Evolutionary conservation across 148 eudicot species (phyloP), one percentile per base, ranked within the genome.

Genomic region (Fagopyrum homotropicum): DNA sequence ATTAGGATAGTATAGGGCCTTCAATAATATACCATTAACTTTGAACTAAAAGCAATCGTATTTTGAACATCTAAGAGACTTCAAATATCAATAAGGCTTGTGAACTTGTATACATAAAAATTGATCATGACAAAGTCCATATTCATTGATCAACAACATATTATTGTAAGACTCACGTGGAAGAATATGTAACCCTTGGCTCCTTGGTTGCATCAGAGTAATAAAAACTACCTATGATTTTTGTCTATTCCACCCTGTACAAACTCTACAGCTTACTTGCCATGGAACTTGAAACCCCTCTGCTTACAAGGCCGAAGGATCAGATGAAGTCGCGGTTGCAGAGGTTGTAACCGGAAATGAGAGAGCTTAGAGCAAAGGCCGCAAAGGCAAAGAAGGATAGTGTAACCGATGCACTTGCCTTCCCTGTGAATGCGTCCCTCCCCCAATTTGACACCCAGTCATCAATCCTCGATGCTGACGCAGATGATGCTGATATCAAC

Each of bases 401-500:
- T 35, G 85, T 82, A 15, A 95, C 75, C 9, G 98, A 90, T 6
- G 94, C 98, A 75, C 77, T 89, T 4, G 94, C 90, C 89, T 85
- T 87, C 50, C 77, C 77, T 15, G 98, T 92, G 79, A 95, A 95
- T 76, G 84, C 86, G 46, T 95, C 98, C 80, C 85, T 92, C 10
- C 98, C 98, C 98, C 98, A 95, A 54, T 92, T 95, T 4, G 82
- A 68, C 72, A 83, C 83, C 98, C 98, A 95, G 73, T 90, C 96
- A 40, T 82, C 84, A 2, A 90, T 90, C 83, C 94, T 86, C 15
- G 97, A 84, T 61, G 98, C 93, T 72, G 98, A 86, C 14, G 98
- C 84, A 44, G 98, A 95, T 9, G 96, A 89, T 50, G 98, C 97
- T 64, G 98, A 92, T 78, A 95, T 84, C 76, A 95, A 77, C 40